Percentiles rank a stretch among this genome's conserved stretches.
phyloP scores from a whole-genome alignment of 768 basidiomycete species.

The Hydnomerulius pinastri region DNA sequence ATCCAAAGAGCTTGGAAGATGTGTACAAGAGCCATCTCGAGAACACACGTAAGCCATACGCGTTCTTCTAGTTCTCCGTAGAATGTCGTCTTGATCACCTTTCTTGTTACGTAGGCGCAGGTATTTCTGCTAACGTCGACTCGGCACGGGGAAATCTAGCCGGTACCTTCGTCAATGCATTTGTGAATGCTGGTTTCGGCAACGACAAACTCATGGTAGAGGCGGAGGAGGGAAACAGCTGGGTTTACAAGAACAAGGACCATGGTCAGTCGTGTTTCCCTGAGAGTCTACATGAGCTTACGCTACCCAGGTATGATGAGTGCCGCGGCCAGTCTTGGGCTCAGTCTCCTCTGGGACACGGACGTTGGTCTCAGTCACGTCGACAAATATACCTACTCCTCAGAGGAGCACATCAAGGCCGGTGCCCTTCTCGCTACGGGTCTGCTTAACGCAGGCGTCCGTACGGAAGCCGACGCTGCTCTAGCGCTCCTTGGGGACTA shows the following conservation, averaged over 20 bases:
- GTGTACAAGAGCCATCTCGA: conserved; percentile 98
- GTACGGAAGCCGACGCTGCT: conserved; percentile 92
- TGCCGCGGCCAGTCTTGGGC: conserved; percentile 91
- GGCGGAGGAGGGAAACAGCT: conserved; percentile 94
- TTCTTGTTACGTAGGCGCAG: conserved; percentile 47
- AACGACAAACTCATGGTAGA: conserved; percentile 99
- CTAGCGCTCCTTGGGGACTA: conserved; percentile 89
- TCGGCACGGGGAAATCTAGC: conserved; percentile 94
- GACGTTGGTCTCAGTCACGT: conserved; percentile 92
- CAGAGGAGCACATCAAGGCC: conserved; percentile 97
- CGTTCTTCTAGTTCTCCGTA: not conserved
- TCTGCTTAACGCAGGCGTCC: conserved; percentile 84
- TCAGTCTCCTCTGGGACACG: conserved; percentile 94
- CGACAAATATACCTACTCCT: conserved; percentile 96
- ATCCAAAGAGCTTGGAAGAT: conserved; percentile 92
- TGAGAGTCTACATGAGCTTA: conserved; percentile 2
- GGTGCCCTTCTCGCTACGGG: conserved; percentile 95
- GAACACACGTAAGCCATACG: conserved; percentile 64
- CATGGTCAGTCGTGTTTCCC: conserved; percentile 60
- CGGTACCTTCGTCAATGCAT: conserved; percentile 97
- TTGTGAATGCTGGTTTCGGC: conserved; percentile 97
- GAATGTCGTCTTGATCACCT: not conserved
- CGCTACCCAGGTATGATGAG: conserved; percentile 81
- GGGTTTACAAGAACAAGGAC: conserved; percentile 99
- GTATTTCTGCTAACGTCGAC: conserved; percentile 77